A percentile compares a stretch with the other conserved stretches of the same genome.
Conservation (phyloP, 192 early-diverging fungal species). For the Dimargaris verticillata region DNA sequence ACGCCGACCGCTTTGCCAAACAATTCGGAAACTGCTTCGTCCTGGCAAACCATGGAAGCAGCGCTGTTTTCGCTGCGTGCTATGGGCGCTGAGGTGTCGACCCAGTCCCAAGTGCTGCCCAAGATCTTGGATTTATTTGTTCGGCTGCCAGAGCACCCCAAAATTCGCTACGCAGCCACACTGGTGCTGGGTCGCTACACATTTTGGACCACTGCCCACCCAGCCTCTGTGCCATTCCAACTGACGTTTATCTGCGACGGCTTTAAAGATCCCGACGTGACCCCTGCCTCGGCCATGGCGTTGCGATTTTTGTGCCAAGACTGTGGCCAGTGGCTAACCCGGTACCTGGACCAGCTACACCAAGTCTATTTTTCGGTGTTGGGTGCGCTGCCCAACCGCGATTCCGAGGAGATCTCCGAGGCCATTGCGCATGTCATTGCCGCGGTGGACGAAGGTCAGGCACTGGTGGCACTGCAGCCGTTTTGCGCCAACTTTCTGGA, state of each 20-base stretch:
- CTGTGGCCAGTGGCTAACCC: slow-evolving; percentile 39
- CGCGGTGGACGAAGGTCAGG: slow-evolving; percentile 29
- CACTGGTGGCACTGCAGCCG: slow-evolving; percentile 21
- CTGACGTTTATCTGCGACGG: slow-evolving; percentile 79
- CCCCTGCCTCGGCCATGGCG: slow-evolving; percentile 71
- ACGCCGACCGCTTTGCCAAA: slow-evolving; percentile 16
- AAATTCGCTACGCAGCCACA: slow-evolving; percentile 89
- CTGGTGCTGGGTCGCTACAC: slow-evolving; percentile 93
- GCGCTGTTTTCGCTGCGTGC: slow-evolving; percentile 83
- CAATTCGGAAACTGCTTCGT: slow-evolving; percentile 8
- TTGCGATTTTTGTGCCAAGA: slow-evolving; percentile 81
- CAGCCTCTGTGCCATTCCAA: slow-evolving; percentile 82
- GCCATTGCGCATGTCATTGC: slow-evolving; percentile 78
- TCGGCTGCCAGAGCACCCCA: slow-evolving; percentile 76
- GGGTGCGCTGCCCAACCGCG: slow-evolving; percentile 44
- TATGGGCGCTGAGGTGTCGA: slow-evolving; percentile 72
- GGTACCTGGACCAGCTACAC: slow-evolving; percentile 9
- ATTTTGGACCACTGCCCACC: slow-evolving; percentile 77
- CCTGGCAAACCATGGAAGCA: slow-evolving; percentile 92
- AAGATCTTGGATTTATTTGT: slow-evolving; percentile 82
- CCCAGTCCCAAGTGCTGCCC: slow-evolving; percentile 59
- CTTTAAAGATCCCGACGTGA: slow-evolving; percentile 70
- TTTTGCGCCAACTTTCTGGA: slow-evolving; percentile 10
- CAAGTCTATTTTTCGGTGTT: slow-evolving; percentile 1
- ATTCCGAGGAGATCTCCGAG: slow-evolving; percentile 66